These are phyloP conservation scores for Mrakia gelida DNA, from an alignment of 768 basidiomycete genomes.

Conservation along the genomic window DNA sequence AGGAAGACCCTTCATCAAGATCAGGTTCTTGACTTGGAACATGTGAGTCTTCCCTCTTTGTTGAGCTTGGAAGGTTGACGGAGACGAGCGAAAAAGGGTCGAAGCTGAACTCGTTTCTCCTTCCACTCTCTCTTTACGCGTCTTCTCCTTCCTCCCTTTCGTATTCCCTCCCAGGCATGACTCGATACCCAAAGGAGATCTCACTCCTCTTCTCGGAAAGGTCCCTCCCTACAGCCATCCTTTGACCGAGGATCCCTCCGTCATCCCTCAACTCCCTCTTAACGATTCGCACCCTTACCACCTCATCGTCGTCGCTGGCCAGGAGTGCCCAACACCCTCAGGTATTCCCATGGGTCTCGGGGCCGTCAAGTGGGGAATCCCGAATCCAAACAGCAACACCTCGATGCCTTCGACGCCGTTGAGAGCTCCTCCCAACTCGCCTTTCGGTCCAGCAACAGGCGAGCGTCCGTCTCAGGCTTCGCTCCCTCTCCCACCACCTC, in stretches of 20 bases:
- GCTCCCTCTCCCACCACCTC: background rate
- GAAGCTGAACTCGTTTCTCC: background rate
- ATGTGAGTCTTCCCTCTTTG: slow-evolving; percentile 1
- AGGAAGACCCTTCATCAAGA: slow-evolving; percentile 16
- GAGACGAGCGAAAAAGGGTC: background rate
- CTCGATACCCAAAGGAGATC: slow-evolving; percentile 29
- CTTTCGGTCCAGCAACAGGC: background rate
- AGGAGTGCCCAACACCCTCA: slow-evolving; percentile 25
- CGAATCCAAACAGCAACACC: background rate
- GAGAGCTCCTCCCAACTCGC: slow-evolving; percentile 9
- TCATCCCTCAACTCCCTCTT: slow-evolving; percentile 11
- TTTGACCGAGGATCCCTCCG: background rate
- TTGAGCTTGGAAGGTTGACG: background rate
- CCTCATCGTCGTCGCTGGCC: slow-evolving; percentile 27
- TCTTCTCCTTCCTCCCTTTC: background rate
- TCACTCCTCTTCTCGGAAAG: slow-evolving; percentile 26
- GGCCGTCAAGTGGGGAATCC: slow-evolving; percentile 23
- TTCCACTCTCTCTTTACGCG: background rate
- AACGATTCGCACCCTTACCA: slow-evolving; percentile 17
- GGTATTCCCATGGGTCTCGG: slow-evolving; percentile 27
- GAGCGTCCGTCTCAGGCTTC: background rate
- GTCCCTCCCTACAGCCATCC: slow-evolving; percentile 22
- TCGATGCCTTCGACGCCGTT: slow-evolving; percentile 5
- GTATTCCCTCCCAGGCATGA: slow-evolving; percentile 12
- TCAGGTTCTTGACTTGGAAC: slow-evolving; percentile 31